A percentile compares a stretch with the other conserved stretches of the same genome.
Conservation (phyloP, 116 monocot species). For the Dioscorea cayenensis region DNA sequence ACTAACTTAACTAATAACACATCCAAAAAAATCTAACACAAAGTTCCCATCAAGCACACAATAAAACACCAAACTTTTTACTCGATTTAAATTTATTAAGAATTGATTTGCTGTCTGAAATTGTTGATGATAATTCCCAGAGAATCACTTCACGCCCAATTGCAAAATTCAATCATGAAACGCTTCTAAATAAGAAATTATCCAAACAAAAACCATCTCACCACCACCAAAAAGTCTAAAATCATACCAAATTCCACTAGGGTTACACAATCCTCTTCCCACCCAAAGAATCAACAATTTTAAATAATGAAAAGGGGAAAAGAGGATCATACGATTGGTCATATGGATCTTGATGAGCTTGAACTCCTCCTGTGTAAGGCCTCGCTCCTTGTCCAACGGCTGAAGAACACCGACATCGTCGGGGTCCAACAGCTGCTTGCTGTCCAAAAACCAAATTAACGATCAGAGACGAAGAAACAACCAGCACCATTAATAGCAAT, state of each 20-base stretch:
- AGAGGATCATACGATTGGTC: constrained; percentile 63
- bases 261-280: neutral
- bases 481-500: no score
- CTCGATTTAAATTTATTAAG: no score
- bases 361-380: constrained; percentile 83
- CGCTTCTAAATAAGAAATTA: neutral
- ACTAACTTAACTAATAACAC: no score
- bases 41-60: no score
- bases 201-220: neutral
- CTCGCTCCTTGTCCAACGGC: constrained; percentile 67
- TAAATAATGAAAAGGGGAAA: constrained; percentile 2
- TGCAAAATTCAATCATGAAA: no score
- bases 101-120: no score
- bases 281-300: neutral
- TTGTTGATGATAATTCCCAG: no score
- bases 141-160: no score
- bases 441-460: constrained; percentile 9
- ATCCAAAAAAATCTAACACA: no score
- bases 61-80: no score
- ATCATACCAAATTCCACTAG: neutral
- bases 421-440: constrained; percentile 82
- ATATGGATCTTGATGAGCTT: constrained; percentile 94
- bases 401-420: constrained; percentile 75
- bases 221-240: neutral
- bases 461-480: neutral